These are phyloP conservation scores for Elongisporangium anandrum DNA, from an alignment of 352 stramenopile genomes.

Conservation along the genomic window DNA sequence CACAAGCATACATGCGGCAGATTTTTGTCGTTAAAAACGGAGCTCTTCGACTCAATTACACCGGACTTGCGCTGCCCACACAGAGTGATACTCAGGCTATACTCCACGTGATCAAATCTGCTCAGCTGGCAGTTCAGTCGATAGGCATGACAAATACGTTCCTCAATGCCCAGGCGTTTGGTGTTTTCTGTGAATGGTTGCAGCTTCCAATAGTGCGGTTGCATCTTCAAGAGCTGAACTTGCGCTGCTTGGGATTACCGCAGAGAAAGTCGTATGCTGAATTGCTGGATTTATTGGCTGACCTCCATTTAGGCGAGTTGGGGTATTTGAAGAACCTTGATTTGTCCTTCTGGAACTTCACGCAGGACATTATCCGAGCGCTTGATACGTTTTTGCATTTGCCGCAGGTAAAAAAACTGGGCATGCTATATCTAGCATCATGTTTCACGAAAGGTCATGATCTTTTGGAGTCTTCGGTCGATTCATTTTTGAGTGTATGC, in stretches of 20 bases:
- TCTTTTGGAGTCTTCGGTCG: neutral
- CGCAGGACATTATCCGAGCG: constrained; percentile 23
- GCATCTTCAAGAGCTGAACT: constrained; percentile 25
- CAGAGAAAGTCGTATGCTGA: constrained; percentile 34
- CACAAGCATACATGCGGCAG: constrained; percentile 35
- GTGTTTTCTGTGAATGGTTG: constrained; percentile 42
- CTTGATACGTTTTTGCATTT: constrained; percentile 28
- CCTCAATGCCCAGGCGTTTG: constrained; percentile 49
- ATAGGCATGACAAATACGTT: constrained; percentile 60
- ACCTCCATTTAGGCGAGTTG: constrained; percentile 13
- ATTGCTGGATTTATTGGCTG: constrained; percentile 19
- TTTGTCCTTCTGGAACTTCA: constrained; percentile 70
- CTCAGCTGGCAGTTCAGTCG: constrained; percentile 30
- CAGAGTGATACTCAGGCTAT: constrained; percentile 47
- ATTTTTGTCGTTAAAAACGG: constrained; percentile 31
- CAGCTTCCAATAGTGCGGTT: constrained; percentile 26
- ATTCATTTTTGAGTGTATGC: no score
- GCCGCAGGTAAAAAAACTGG: constrained; percentile 25
- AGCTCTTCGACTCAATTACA: constrained; percentile 40
- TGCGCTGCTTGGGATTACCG: constrained; percentile 48
- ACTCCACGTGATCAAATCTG: constrained; percentile 31
- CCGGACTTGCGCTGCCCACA: constrained; percentile 46
- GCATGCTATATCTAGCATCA: constrained; percentile 46
- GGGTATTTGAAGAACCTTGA: constrained; percentile 40
- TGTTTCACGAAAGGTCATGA: constrained; percentile 28